These are phyloP conservation scores for Trichoderma pleuroti DNA, from an alignment of 2,329 filamentous ascomycete species.

Conservation along the genomic window DNA sequence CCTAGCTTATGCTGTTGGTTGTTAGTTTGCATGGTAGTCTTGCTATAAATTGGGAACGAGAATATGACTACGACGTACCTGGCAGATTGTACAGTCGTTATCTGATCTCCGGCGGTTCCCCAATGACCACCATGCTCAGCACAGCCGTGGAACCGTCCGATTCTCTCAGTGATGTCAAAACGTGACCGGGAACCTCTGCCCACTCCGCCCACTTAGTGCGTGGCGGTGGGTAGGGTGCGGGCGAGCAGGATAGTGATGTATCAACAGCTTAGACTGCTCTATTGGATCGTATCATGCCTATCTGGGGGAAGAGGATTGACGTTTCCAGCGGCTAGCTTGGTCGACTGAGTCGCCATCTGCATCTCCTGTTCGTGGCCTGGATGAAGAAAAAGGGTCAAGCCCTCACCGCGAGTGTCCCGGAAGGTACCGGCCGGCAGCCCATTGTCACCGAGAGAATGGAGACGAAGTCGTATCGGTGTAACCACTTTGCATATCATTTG, in stretches of 20 bases:
- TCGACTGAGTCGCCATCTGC: background rate
- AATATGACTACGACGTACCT: background rate
- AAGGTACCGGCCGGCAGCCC: background rate
- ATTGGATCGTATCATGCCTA: background rate
- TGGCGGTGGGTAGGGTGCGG: background rate
- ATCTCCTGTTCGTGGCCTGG: background rate
- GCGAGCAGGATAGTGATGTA: slow-evolving; percentile 1
- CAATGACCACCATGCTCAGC: background rate
- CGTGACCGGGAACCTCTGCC: background rate
- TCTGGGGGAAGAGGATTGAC: background rate
- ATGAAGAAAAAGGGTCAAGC: background rate
- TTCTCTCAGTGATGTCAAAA: background rate
- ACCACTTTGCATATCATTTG: background rate
- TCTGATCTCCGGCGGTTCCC: background rate
- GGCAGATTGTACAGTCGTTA: background rate
- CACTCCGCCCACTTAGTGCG: slow-evolving; percentile 9
- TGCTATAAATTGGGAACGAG: background rate
- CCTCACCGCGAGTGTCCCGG: background rate
- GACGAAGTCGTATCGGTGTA: background rate
- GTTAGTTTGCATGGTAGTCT: background rate
- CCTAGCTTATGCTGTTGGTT: background rate
- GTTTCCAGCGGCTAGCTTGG: background rate
- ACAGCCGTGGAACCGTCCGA: background rate
- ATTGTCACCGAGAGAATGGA: background rate
- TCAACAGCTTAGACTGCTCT: background rate